These are phyloP conservation scores for Boechera divaricarpa DNA, from an alignment of 345 rosid species.

Conservation along the genomic window DNA sequence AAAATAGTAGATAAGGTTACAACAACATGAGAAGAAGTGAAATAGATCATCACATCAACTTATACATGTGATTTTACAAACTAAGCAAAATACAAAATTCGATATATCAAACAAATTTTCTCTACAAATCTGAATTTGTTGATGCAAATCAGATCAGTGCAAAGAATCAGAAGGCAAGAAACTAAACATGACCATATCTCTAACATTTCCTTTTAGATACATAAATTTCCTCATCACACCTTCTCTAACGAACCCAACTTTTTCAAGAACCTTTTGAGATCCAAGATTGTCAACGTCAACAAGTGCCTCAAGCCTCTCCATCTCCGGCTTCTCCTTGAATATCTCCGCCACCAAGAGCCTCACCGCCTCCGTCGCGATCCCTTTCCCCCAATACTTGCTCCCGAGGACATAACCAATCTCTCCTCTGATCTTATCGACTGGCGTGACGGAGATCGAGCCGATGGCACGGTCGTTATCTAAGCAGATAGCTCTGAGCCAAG, in stretches of 20 bases:
- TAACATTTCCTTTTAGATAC: constrained; percentile 52
- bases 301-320: constrained; percentile 71
- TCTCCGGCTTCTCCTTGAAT: constrained; percentile 56
- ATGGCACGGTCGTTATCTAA: constrained; percentile 50
- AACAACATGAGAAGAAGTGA: no score
- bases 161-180: constrained; percentile 61
- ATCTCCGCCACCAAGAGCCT: constrained; percentile 51
- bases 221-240: constrained; percentile 63
- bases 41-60: no score
- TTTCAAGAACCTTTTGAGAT: constrained; percentile 68
- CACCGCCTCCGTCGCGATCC: constrained; percentile 61
- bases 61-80: not conserved
- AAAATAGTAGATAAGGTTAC: no score
- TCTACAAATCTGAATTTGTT: not conserved
- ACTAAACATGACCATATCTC: constrained; percentile 69
- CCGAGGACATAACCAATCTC: constrained; percentile 62
- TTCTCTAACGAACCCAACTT: constrained; percentile 70
- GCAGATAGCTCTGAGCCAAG: constrained; percentile 72
- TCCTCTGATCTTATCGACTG: constrained; percentile 56
- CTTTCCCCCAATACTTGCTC: constrained; percentile 62
- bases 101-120: not conserved
- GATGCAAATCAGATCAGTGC: constrained; percentile 10
- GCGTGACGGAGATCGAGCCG: constrained; percentile 58
- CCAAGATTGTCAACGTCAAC: constrained; percentile 63
- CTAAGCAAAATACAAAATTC: not conserved